Conservation (phyloP, 176 grass and related monocot species). For the Pontederia crassipes region DNA sequence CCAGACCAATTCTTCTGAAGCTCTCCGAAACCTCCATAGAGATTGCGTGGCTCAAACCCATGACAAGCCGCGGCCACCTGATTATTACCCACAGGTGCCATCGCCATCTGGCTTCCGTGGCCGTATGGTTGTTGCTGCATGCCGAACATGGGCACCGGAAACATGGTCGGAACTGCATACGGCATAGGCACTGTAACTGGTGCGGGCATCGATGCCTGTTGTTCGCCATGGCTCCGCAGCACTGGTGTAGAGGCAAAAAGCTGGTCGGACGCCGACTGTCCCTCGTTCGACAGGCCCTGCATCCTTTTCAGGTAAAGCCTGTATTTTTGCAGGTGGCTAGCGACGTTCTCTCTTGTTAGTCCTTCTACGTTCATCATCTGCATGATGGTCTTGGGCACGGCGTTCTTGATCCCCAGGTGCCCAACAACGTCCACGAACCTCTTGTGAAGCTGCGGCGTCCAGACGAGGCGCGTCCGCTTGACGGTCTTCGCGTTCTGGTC, state of each 20-base stretch:
- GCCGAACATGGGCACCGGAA: constrained; percentile 10
- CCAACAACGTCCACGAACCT: constrained; percentile 87
- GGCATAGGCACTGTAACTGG: constrained; percentile 10
- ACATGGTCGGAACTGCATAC: constrained; percentile 10
- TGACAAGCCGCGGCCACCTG: not conserved
- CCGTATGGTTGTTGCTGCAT: constrained; percentile 17
- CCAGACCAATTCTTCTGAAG: not conserved
- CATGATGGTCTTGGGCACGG: constrained; percentile 88
- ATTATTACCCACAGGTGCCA: not conserved
- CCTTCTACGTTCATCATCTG: constrained; percentile 96
- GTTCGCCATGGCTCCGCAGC: constrained; percentile 25
- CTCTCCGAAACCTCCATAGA: not conserved
- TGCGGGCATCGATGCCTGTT: not conserved
- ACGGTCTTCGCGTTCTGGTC: constrained; percentile 14
- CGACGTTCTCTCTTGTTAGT: constrained; percentile 64
- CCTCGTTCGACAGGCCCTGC: constrained; percentile 47
- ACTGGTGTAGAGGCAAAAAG: constrained; percentile 43
- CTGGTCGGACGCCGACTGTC: constrained; percentile 25
- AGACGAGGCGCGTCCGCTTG: constrained; percentile 54
- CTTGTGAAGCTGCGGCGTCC: constrained; percentile 90
- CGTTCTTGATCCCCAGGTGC: constrained; percentile 76
- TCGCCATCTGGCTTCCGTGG: not conserved
- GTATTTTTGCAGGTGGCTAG: constrained; percentile 90
- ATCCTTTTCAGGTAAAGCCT: constrained; percentile 63
- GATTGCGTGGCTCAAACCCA: not conserved